Percentiles rank a stretch among this genome's conserved stretches.
Conservation (phyloP, 768 basidiomycete genomes). For the Termitomyces sp. region DNA sequence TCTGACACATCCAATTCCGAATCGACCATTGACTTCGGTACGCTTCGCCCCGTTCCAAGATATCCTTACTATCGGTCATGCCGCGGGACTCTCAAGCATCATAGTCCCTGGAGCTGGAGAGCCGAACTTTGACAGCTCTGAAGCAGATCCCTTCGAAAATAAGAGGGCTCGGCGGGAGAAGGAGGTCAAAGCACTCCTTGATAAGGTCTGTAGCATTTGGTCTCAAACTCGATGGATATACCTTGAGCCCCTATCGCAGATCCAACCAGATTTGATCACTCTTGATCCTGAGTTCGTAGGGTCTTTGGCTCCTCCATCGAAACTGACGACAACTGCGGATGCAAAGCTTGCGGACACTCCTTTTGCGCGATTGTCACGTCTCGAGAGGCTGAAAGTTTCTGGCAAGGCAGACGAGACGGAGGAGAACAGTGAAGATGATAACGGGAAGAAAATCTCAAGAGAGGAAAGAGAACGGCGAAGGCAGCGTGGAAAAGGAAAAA, state of each 20-base stretch:
- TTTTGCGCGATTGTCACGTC: slow-evolving; percentile 71
- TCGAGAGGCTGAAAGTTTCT: slow-evolving; percentile 69
- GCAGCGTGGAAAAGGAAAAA: slow-evolving; percentile 88
- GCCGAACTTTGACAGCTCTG: slow-evolving; percentile 89
- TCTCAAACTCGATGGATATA: not conserved
- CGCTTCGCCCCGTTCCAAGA: slow-evolving; percentile 92
- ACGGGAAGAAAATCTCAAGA: slow-evolving; percentile 33
- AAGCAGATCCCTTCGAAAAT: slow-evolving; percentile 94
- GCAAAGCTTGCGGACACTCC: slow-evolving; percentile 45
- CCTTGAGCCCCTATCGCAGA: slow-evolving; percentile 36
- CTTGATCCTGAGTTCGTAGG: slow-evolving; percentile 78
- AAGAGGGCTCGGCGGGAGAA: slow-evolving; percentile 78
- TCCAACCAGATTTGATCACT: slow-evolving; percentile 90
- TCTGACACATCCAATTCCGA: slow-evolving; percentile 82
- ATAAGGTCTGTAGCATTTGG: slow-evolving; percentile 57
- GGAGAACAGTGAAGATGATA: slow-evolving; percentile 34
- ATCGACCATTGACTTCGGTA: slow-evolving; percentile 69
- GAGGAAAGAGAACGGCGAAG: slow-evolving; percentile 77
- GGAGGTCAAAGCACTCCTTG: slow-evolving; percentile 86
- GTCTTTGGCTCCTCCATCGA: slow-evolving; percentile 58
- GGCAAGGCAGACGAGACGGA: slow-evolving; percentile 76
- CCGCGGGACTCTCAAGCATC: slow-evolving; percentile 75
- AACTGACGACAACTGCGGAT: slow-evolving; percentile 45
- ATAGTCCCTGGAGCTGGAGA: slow-evolving; percentile 93
- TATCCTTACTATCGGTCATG: slow-evolving; percentile 76